A percentile compares a stretch with the other conserved stretches of the same genome.
Conservation (phyloP, 257 asterid species). For the Nicotiana obtusifolia region DNA sequence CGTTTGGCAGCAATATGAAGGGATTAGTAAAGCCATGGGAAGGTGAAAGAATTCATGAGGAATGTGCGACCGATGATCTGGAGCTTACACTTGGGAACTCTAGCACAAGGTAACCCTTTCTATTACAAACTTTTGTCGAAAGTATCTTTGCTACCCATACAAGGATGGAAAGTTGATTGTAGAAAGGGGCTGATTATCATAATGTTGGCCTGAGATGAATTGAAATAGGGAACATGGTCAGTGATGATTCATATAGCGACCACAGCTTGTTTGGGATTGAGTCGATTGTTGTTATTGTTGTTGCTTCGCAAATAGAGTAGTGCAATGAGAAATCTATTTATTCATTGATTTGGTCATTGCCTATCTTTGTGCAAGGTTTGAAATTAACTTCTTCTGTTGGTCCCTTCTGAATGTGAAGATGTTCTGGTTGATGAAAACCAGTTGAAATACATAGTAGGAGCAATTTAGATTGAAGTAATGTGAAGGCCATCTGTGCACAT, state of each 20-base stretch:
- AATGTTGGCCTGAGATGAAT: too few relatives aligned
- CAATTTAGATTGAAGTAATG: background rate
- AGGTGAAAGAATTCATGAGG: slow-evolving; percentile 97
- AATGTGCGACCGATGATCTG: slow-evolving; percentile 85
- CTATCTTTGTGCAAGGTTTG: background rate
- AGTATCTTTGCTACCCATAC: background rate
- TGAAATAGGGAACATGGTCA: too few relatives aligned
- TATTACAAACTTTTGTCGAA: background rate
- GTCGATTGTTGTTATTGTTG: too few relatives aligned
- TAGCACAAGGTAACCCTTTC: slow-evolving; percentile 50
- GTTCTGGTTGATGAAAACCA: background rate
- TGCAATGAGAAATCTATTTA: background rate
- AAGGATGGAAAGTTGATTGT: background rate
- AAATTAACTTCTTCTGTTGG: background rate
- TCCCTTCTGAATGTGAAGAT: background rate
- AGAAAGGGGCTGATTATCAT: too few relatives aligned
- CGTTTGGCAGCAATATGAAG: slow-evolving; percentile 59
- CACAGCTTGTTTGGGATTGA: too few relatives aligned
- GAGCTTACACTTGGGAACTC: slow-evolving; percentile 93
- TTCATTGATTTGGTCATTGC: background rate
- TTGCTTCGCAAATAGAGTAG: background rate
- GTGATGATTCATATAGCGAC: too few relatives aligned
- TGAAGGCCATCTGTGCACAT: background rate
- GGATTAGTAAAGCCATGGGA: slow-evolving; percentile 95
- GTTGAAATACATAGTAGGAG: background rate